Evolutionary conservation across 345 rosid genomes (phyloP), one percentile per base, ranked within the genome.

Genomic region (Rhizophora mangle): DNA sequence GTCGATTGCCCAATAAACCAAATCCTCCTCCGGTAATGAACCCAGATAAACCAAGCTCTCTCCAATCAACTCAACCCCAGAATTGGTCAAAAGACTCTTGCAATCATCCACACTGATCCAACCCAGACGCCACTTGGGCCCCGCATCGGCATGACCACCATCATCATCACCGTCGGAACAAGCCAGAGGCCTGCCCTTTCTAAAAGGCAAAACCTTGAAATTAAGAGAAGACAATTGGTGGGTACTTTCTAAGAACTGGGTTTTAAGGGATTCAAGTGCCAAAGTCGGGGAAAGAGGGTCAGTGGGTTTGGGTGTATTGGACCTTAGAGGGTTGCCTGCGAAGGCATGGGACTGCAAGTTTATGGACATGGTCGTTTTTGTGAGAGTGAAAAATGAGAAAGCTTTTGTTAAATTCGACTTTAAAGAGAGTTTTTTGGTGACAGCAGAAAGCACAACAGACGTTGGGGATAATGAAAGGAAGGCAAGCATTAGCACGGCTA

Each of bases 1-100:
- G 78, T 94, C 90, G 72, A 94, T 73, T 27, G 95, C 96, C 95
- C 97, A 94, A 68, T 56, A 94, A 29, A 91, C 90, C 67, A 79
- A 82, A 76, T 81, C 90, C 64, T 88, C 86, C 54, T 83, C 86
- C 26, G 74, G 68, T 62, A 66, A 82, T 0, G 90, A 85, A 73
- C 97, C 98, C 85, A 94, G 73, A 86, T 89, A 94, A 63, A 91
- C 85, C 58, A 91, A 79, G 36, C 83, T 80, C 43, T 87, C 83
- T 54, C 77, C 89, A 8, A 46, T 87, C 78, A 88, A 70, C 64
- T 91, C 82, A 32, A 76, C 70, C 37, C 96, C 89, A 52, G 67
- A 76, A 64, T 47, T 83, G 27, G 52, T 72, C 74, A 89, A 37
- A 19, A 88, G 57, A 19, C 20, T 76, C 43, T 75, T 82, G 73